Conservation (phyloP, 768 basidiomycete genomes). For the Hygrophorus russula region DNA sequence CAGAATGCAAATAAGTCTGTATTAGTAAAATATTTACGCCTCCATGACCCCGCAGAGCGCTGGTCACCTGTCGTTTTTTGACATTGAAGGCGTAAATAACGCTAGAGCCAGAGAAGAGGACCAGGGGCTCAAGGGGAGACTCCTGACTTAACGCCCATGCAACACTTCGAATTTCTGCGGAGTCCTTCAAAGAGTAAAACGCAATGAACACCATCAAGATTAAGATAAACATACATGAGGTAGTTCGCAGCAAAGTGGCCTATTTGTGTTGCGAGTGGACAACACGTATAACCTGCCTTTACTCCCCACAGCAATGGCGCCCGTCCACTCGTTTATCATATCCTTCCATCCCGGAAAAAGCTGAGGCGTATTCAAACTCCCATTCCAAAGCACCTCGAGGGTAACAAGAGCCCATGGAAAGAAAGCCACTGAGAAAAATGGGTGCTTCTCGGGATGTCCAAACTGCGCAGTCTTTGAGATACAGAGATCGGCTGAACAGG, state of each 20-base stretch:
- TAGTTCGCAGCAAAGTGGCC: constrained; percentile 26
- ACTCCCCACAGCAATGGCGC: constrained; percentile 40
- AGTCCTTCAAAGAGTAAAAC: not conserved
- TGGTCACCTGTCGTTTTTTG: constrained; percentile 24
- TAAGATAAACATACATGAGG: constrained; percentile 17
- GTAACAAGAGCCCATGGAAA: constrained; percentile 36
- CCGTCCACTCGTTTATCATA: constrained; percentile 36
- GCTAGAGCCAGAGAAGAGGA: constrained; percentile 44
- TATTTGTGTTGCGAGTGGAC: constrained; percentile 23
- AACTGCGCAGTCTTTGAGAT: constrained; percentile 13
- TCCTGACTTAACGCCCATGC: constrained; percentile 47
- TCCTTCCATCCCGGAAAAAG: constrained; percentile 27
- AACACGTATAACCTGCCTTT: constrained; percentile 19
- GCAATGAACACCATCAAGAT: not conserved
- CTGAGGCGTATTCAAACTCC: constrained; percentile 19
- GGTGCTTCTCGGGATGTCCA: constrained; percentile 15
- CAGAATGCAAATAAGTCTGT: constrained; percentile 1
- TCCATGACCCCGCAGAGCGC: constrained; percentile 58
- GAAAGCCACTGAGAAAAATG: constrained; percentile 30
- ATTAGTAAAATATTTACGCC: constrained; percentile 37
- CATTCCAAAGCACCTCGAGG: constrained; percentile 28
- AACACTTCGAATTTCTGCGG: constrained; percentile 14
- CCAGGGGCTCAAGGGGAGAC: constrained; percentile 40
- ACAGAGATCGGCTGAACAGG: not conserved
- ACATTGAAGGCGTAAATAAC: constrained; percentile 48